Evolutionary conservation across 441 rosid genomes (phyloP).

Genomic region (Bocquillonia castaneifolia): DNA sequence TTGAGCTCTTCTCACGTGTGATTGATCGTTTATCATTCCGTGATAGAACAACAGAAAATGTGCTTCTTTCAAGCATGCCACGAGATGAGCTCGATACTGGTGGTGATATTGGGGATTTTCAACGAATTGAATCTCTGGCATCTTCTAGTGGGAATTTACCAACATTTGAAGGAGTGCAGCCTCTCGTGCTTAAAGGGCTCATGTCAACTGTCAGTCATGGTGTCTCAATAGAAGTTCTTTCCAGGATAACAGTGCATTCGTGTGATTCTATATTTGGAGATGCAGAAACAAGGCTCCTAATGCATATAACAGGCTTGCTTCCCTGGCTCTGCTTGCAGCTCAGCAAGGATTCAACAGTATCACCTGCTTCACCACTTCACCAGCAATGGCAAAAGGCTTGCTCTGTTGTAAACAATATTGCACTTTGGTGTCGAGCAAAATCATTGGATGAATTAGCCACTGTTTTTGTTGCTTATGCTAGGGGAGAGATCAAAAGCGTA

Average conservation of each 20-base stretch:
- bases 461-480: constrained; percentile 69
- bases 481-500: constrained; percentile 66
- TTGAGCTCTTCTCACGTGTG: constrained; percentile 90
- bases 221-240: constrained; percentile 81
- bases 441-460: constrained; percentile 70
- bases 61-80: constrained; percentile 97
- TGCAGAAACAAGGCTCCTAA: constrained; percentile 83
- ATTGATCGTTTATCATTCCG: constrained; percentile 82
- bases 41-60: constrained; percentile 93
- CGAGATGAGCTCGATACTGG: constrained; percentile 65
- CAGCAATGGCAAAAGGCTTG: constrained; percentile 88
- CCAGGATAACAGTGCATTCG: constrained; percentile 77
- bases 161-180: constrained; percentile 89
- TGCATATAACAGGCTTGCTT: constrained; percentile 94
- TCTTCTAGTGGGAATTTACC: constrained; percentile 72
- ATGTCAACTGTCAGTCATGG: constrained; percentile 91
- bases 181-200: constrained; percentile 96
- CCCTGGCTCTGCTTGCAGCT: constrained; percentile 99
- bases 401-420: constrained; percentile 75
- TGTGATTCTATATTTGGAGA: constrained; percentile 97
- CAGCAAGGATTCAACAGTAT: constrained; percentile 56
- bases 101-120: constrained; percentile 59
- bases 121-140: constrained; percentile 62
- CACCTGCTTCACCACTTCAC: constrained; percentile 67
- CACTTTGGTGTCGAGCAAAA: constrained; percentile 83